Evolutionary conservation across 345 rosid species (phyloP).

Genomic region (Rhodomyrtus tomentosa): DNA sequence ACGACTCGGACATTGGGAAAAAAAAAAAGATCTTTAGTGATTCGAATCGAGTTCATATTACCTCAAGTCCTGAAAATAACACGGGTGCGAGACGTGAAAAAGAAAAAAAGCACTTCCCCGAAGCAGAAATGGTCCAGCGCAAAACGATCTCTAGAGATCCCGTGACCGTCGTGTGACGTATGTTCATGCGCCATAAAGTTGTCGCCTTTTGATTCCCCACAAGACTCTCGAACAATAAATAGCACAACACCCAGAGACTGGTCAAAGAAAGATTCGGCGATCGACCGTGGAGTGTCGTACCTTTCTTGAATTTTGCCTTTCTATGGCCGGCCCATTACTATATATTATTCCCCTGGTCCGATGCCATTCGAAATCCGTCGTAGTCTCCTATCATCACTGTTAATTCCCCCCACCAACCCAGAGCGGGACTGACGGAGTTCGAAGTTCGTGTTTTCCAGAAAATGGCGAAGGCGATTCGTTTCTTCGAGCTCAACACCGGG

Average conservation of each 20-base stretch:
- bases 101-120: neutral
- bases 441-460: neutral
- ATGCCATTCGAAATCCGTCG: neutral
- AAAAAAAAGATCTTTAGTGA: neutral
- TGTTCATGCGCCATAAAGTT: neutral
- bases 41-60: neutral
- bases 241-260: neutral
- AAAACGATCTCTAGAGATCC: neutral
- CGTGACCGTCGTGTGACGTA: neutral
- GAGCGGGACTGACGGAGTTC: neutral
- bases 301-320: neutral
- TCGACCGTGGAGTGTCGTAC: neutral
- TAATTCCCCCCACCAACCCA: neutral
- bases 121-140: neutral
- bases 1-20: neutral
- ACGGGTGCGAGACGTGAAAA: neutral
- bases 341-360: neutral
- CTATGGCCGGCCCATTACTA: neutral
- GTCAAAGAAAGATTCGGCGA: neutral
- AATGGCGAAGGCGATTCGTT: conserved; percentile 19
- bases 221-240: neutral
- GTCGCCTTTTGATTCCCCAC: neutral
- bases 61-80: neutral
- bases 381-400: too few species aligned
- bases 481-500: conserved; percentile 36